Conservation (phyloP, 257 asterid genomes). For the Agastache rugosa region DNA sequence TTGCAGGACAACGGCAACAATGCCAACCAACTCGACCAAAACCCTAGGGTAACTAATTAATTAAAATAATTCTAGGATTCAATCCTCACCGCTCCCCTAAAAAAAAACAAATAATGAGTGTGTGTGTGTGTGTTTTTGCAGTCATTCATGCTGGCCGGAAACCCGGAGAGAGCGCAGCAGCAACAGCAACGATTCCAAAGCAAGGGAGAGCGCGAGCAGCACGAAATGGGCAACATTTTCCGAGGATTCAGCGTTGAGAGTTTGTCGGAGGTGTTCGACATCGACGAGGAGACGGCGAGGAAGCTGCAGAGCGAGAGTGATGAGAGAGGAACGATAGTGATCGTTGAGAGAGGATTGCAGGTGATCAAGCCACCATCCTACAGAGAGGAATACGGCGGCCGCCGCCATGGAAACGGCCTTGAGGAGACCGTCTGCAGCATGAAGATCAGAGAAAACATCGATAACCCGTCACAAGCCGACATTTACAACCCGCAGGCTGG, state of each 20-base stretch:
- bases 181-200: neutral
- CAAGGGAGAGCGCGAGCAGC: slow-evolving; percentile 13
- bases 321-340: slow-evolving; percentile 48
- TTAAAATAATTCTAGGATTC: no score
- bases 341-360: slow-evolving; percentile 46
- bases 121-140: slow-evolving; percentile 16
- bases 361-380: slow-evolving; percentile 57
- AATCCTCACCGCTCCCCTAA: no score
- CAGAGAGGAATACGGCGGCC: slow-evolving; percentile 27
- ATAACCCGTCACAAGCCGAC: slow-evolving; percentile 61
- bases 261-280: slow-evolving; percentile 45
- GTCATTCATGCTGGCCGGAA: slow-evolving; percentile 73
- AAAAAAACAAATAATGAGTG: no score
- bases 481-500: slow-evolving; percentile 74
- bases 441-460: slow-evolving; percentile 50
- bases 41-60: slow-evolving; percentile 51
- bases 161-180: slow-evolving; percentile 37
- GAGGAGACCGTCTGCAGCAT: slow-evolving; percentile 77
- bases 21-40: slow-evolving; percentile 67
- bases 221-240: slow-evolving; percentile 48
- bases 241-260: slow-evolving; percentile 37
- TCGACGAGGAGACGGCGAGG: slow-evolving; percentile 52
- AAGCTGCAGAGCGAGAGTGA: slow-evolving; percentile 49
- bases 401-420: slow-evolving; percentile 49
- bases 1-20: slow-evolving; percentile 48